Evolutionary conservation across 306 rosid species (phyloP).

Genomic region (Castanopsis chinensis): DNA sequence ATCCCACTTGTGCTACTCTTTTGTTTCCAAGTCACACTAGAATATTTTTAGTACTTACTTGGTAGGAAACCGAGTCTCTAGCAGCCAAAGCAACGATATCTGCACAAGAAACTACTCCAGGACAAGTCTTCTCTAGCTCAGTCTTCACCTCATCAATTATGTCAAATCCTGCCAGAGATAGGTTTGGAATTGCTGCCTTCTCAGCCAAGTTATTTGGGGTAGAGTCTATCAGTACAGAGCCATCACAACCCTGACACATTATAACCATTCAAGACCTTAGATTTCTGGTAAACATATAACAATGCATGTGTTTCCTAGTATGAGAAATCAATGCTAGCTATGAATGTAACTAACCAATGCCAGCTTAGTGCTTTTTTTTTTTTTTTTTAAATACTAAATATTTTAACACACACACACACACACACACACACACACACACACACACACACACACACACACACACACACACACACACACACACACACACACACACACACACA

Average conservation of each 20-base stretch:
- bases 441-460: too few relatives aligned
- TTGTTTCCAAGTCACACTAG: neutral
- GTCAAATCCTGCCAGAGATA: conserved; percentile 29
- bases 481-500: too few relatives aligned
- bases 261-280: too few relatives aligned
- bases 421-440: too few relatives aligned
- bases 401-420: too few relatives aligned
- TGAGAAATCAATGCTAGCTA: too few relatives aligned
- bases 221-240: conserved; percentile 33
- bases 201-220: conserved; percentile 15
- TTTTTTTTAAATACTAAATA: too few relatives aligned
- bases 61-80: conserved; percentile 41
- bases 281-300: too few relatives aligned
- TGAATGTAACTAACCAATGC: too few relatives aligned
- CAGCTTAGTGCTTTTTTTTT: too few relatives aligned
- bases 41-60: neutral
- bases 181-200: conserved; percentile 33
- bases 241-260: conserved; percentile 41
- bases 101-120: conserved; percentile 38
- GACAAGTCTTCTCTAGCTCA: conserved; percentile 24
- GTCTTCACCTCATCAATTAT: conserved; percentile 38
- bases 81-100: conserved; percentile 40
- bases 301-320: too few relatives aligned
- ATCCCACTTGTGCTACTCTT: neutral
- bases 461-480: too few relatives aligned